phyloP scores from a whole-genome alignment of 2,329 filamentous ascomycete species.

The Alternaria dauci region DNA sequence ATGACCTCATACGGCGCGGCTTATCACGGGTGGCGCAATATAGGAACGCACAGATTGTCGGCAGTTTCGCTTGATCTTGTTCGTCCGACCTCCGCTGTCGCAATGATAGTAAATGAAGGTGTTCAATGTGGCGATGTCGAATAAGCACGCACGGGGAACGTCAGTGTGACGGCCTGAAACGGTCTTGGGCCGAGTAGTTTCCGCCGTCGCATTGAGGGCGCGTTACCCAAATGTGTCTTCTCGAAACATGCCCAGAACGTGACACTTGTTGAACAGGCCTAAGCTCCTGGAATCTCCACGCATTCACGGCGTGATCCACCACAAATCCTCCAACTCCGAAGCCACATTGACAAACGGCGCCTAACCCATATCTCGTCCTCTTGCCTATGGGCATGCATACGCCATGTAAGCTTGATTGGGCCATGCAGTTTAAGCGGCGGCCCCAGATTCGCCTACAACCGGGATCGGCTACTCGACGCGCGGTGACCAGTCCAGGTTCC shows the following conservation, averaged over 20 bases:
- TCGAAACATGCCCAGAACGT: slow-evolving; percentile 23
- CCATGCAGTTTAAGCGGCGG: slow-evolving; percentile 31
- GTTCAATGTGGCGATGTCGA: slow-evolving; percentile 10
- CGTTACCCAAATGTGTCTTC: slow-evolving; percentile 11
- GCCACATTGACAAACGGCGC: slow-evolving; percentile 1
- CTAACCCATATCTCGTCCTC: background rate
- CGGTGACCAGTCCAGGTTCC: slow-evolving; percentile 24
- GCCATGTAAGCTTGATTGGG: slow-evolving; percentile 21
- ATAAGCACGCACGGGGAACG: slow-evolving; percentile 6
- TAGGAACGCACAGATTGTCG: slow-evolving; percentile 16
- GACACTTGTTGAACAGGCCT: slow-evolving; percentile 18
- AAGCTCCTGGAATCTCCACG: slow-evolving; percentile 26
- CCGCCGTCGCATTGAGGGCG: slow-evolving; percentile 1
- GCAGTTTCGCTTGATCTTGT: slow-evolving; percentile 22
- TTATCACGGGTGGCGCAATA: slow-evolving; percentile 2
- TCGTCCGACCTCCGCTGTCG: slow-evolving; percentile 9
- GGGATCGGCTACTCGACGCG: slow-evolving; percentile 32
- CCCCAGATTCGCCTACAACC: slow-evolving; percentile 24
- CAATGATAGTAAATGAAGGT: slow-evolving; percentile 21
- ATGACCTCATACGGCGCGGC: background rate
- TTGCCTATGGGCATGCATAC: slow-evolving; percentile 1
- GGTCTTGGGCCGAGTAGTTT: slow-evolving; percentile 8
- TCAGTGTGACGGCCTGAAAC: slow-evolving; percentile 22
- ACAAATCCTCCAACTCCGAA: background rate
- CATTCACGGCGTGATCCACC: slow-evolving; percentile 4